A percentile compares a stretch with the other conserved stretches of the same genome.
Evolutionary conservation across 768 basidiomycete species (phyloP).

Genomic region (Trametes coccinea): DNA sequence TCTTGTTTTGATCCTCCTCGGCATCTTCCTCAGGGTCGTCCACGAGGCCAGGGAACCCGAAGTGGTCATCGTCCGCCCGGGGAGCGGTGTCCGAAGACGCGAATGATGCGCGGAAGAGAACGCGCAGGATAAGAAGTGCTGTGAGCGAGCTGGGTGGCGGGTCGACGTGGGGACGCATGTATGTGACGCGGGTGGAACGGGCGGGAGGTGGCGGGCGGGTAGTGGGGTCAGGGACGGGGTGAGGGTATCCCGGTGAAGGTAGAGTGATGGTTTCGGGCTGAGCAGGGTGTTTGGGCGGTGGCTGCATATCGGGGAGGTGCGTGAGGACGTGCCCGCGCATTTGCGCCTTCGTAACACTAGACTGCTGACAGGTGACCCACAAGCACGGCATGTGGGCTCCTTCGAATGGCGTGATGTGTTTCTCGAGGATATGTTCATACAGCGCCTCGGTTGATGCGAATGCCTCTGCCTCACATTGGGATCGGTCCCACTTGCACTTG

Average conservation of each 20-base stretch:
- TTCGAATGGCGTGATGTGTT: constrained; percentile 49
- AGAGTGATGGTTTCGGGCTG: constrained; percentile 77
- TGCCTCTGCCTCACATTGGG: constrained; percentile 49
- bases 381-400: constrained; percentile 53
- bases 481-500: constrained; percentile 77
- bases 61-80: constrained; percentile 78
- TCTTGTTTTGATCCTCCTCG: constrained; percentile 39
- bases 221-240: constrained; percentile 65
- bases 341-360: constrained; percentile 45
- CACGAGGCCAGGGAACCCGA: constrained; percentile 84
- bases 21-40: constrained; percentile 69
- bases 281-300: constrained; percentile 57
- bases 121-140: constrained; percentile 78
- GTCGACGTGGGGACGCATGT: constrained; percentile 57
- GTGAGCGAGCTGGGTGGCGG: constrained; percentile 76
- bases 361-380: constrained; percentile 69
- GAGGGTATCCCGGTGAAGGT: constrained; percentile 52
- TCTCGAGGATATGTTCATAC: constrained; percentile 70
- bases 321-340: constrained; percentile 74
- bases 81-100: constrained; percentile 67
- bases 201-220: constrained; percentile 69
- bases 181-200: constrained; percentile 60
- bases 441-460: constrained; percentile 60
- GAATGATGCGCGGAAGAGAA: constrained; percentile 80
- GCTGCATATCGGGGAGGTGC: constrained; percentile 65